Base-by-base conservation (phyloP, 2,329 filamentous ascomycete genomes). In the Xylariaceae sp. region DNA sequence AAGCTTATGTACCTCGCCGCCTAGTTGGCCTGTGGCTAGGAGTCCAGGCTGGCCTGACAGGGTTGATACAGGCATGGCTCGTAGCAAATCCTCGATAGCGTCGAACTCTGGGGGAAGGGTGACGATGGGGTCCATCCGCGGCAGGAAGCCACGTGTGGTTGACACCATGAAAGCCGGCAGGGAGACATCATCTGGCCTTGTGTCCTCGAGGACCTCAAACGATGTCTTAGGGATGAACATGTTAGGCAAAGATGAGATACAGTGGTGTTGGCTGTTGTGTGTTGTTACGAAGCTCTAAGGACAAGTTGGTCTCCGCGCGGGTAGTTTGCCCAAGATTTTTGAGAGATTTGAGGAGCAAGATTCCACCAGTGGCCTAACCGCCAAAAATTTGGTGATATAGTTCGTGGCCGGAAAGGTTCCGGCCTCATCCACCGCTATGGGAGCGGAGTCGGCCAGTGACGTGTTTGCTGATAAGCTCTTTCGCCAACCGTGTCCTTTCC, bases 91-190 rank as follows among this genome's bases (percentile, higher is more conserved):
- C 73, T 91, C 87, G 29, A 96, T 80, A 3, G 84, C 76, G 31
- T 86, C 82, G 71, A 96, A 97, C 71, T 89, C 89, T 12, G 80
- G 65, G 17, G 93, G 92, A 0, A 96, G 84, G 8, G 79, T 73
- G 46, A 79, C 77, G 64, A 87, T 76, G 40, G 86, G 86, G 61
- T 88, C 79, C 71, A 81, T 80, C 12, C 89, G 84, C 11, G 90
- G 89, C 29, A 94, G 80, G 73, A 92, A 94, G 48, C 90, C 90
- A 56, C 88, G 81, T 3, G 85, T 83, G 19, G 86, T 91, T 40
- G 89, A 91, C 34, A 92, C 89, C 85, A 91, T 91, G 78, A 93
- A 93, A 66, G 89, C 85, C 5, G 87, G 87, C 24, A 91, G 78
- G 39, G 85, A 82, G 53, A 71, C 82, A 73, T 90, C 86, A 58